A percentile compares a stretch with the other conserved stretches of the same genome.
Evolutionary conservation across 441 rosid species (phyloP).

Genomic region (Jatropha podagrica): DNA sequence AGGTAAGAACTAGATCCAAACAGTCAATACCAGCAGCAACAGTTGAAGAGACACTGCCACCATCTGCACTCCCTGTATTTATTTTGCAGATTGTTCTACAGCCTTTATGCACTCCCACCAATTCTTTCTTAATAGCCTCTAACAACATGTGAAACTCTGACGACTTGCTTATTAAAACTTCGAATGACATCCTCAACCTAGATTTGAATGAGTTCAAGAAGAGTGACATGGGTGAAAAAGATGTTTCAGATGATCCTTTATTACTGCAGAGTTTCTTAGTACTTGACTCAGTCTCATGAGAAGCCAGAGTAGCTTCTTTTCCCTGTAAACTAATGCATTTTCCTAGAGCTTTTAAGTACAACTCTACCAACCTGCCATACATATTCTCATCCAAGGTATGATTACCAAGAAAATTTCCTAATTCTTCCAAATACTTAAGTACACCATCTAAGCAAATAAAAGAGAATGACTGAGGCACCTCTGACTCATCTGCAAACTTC

Average conservation of each 20-base stretch:
- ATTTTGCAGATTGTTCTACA: constrained; percentile 44
- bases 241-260: constrained; percentile 34
- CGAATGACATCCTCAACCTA: constrained; percentile 72
- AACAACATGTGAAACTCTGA: constrained; percentile 66
- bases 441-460: constrained; percentile 86
- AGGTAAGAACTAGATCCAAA: constrained; percentile 78
- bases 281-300: constrained; percentile 71
- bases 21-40: constrained; percentile 91
- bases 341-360: constrained; percentile 73
- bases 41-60: constrained; percentile 61
- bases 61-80: constrained; percentile 55
- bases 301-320: constrained; percentile 67
- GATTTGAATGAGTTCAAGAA: constrained; percentile 64
- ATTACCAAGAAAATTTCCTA: constrained; percentile 53
- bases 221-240: constrained; percentile 36
- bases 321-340: constrained; percentile 85
- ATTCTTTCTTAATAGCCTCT: constrained; percentile 75
- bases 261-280: constrained; percentile 42
- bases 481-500: constrained; percentile 49
- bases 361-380: constrained; percentile 61
- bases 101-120: constrained; percentile 66
- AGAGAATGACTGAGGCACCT: constrained; percentile 48
- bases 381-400: constrained; percentile 42
- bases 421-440: constrained; percentile 71
- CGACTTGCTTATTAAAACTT: constrained; percentile 53